Percentiles rank a stretch among this genome's conserved stretches.
These are phyloP conservation scores for Hypomyces rosellus DNA, from an alignment of 2,329 filamentous ascomycete species.

Conservation along the genomic window DNA sequence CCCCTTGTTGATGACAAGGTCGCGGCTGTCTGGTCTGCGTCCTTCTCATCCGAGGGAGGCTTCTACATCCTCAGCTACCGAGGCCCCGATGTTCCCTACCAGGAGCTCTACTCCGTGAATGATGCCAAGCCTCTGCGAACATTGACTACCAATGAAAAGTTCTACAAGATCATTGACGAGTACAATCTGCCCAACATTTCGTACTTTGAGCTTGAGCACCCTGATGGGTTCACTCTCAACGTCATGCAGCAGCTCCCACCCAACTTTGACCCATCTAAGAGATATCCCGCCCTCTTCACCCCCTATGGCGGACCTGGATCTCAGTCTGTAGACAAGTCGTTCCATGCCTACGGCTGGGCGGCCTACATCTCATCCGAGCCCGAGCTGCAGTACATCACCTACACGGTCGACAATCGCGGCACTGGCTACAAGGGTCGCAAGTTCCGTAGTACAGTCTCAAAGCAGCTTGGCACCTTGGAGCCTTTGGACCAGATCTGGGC, in stretches of 20 bases:
- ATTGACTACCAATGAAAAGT: constrained; percentile 52
- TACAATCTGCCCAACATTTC: constrained; percentile 60
- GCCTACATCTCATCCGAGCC: constrained; percentile 61
- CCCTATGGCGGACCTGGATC: constrained; percentile 63
- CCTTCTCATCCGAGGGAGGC: constrained; percentile 55
- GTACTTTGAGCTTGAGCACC: constrained; percentile 56
- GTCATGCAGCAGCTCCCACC: constrained; percentile 60
- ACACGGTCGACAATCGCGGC: constrained; percentile 62
- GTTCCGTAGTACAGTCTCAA: constrained; percentile 53
- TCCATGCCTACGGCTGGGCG: constrained; percentile 50
- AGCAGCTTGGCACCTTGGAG: constrained; percentile 57
- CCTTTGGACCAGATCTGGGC: constrained; percentile 63
- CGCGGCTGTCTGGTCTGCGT: constrained; percentile 55
- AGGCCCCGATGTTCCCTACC: constrained; percentile 63
- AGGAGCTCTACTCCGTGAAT: constrained; percentile 57
- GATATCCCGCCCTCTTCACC: constrained; percentile 61
- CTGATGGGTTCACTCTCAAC: constrained; percentile 55
- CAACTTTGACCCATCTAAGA: constrained; percentile 55
- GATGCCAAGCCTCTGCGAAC: constrained; percentile 47
- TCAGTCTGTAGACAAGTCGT: constrained; percentile 54
- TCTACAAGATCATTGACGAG: constrained; percentile 48
- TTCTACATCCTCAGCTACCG: constrained; percentile 62
- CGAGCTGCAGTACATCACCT: constrained; percentile 61
- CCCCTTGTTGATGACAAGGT: constrained; percentile 56
- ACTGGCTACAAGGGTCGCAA: constrained; percentile 58